Percentiles rank a stretch among this genome's conserved stretches.
Conservation (phyloP, 495 filamentous ascomycete species). For the Penicillium bialowiezense region DNA sequence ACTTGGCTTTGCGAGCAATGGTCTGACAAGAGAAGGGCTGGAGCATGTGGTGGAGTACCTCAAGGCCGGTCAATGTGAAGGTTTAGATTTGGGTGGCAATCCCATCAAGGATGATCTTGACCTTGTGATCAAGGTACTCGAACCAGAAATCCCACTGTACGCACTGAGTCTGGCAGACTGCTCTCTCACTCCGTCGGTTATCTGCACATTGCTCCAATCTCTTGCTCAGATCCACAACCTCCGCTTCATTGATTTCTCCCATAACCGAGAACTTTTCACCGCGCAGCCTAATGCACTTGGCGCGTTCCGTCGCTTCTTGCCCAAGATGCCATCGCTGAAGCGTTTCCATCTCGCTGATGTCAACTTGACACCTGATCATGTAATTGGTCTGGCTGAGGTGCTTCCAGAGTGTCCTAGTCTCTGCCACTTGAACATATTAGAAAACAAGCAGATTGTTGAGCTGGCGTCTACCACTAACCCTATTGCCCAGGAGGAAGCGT, state of each 20-base stretch:
- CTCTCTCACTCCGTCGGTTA: constrained; percentile 65
- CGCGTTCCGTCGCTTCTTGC: constrained; percentile 77
- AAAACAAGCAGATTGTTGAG: constrained; percentile 69
- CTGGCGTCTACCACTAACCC: constrained; percentile 69
- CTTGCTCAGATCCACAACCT: constrained; percentile 70
- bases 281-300: constrained; percentile 70
- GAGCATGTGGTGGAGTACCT: constrained; percentile 75
- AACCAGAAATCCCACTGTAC: constrained; percentile 63
- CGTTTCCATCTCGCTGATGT: constrained; percentile 87
- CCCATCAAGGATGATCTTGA: constrained; percentile 68
- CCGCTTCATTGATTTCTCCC: constrained; percentile 85
- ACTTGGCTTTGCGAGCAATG: constrained; percentile 79
- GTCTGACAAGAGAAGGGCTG: constrained; percentile 67
- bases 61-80: constrained; percentile 72
- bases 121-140: constrained; percentile 61
- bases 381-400: constrained; percentile 84
- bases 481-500: constrained; percentile 82
- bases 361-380: constrained; percentile 79
- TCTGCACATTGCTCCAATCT: constrained; percentile 74
- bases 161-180: constrained; percentile 87
- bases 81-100: constrained; percentile 92
- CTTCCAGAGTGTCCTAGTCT: constrained; percentile 79
- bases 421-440: constrained; percentile 83
- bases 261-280: constrained; percentile 80
- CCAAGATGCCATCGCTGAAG: constrained; percentile 75